phyloP scores from a whole-genome alignment of 768 basidiomycete genomes.

The Sarcodon sp. region DNA sequence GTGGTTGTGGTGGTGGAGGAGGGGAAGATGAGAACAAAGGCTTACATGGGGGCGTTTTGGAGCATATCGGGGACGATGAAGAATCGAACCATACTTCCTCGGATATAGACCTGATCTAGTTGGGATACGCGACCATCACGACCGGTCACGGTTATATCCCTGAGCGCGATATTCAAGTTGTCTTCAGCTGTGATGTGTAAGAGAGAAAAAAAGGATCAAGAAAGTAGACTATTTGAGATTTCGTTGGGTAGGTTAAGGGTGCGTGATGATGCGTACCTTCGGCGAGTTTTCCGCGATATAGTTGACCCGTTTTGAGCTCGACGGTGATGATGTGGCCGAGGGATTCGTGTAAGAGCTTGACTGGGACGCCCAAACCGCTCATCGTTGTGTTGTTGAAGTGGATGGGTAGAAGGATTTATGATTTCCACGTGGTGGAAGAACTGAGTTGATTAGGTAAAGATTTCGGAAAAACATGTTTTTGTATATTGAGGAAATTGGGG shows the following conservation, averaged over 20 bases:
- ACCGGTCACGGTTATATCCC: slow-evolving; percentile 94
- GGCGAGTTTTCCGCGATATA: slow-evolving; percentile 93
- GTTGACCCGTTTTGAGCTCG: slow-evolving; percentile 96
- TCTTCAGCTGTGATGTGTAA: slow-evolving; percentile 76
- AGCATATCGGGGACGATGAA: slow-evolving; percentile 99
- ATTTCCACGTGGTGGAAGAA: neutral
- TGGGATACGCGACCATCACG: slow-evolving; percentile 98
- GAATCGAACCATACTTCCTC: slow-evolving; percentile 96
- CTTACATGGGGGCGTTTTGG: slow-evolving; percentile 97
- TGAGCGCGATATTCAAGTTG: slow-evolving; percentile 92
- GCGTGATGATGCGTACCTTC: slow-evolving; percentile 53
- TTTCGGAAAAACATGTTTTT: no score
- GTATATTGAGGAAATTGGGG: no score
- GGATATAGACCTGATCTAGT: slow-evolving; percentile 96
- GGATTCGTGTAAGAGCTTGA: slow-evolving; percentile 93
- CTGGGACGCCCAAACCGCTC: slow-evolving; percentile 75
- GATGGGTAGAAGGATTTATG: neutral
- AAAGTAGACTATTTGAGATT: slow-evolving; percentile 1
- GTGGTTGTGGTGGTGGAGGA: neutral
- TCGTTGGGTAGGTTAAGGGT: slow-evolving; percentile 1
- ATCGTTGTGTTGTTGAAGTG: slow-evolving; percentile 25
- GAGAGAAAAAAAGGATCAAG: slow-evolving; percentile 9
- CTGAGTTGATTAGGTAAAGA: neutral
- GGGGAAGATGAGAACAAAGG: slow-evolving; percentile 8
- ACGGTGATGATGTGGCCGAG: slow-evolving; percentile 94